Evolutionary conservation across 2,329 filamentous ascomycete species (phyloP).

Genomic region (Talaromyces sp.): DNA sequence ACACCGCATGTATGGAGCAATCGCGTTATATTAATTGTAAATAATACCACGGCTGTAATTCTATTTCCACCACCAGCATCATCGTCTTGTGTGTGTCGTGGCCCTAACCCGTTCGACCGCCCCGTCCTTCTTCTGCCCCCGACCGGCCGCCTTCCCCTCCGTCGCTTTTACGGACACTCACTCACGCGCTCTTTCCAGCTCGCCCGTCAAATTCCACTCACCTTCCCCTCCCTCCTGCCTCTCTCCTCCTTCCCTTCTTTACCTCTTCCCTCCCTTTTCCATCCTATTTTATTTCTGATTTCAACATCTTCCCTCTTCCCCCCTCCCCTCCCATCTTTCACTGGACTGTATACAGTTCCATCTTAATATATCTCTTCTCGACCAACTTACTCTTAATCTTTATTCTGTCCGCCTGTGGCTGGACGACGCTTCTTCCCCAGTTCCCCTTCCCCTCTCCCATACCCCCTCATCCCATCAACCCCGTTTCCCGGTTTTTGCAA

Average conservation of each 20-base stretch:
- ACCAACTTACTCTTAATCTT: slow-evolving; percentile 19
- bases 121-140: slow-evolving; percentile 16
- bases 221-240: slow-evolving; percentile 23
- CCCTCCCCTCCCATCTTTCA: slow-evolving; percentile 21
- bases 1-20: neutral
- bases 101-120: slow-evolving; percentile 26
- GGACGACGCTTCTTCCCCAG: slow-evolving; percentile 32
- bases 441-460: slow-evolving; percentile 11
- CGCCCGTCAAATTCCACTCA: slow-evolving; percentile 22
- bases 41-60: neutral
- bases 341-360: slow-evolving; percentile 23
- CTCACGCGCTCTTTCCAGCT: slow-evolving; percentile 22
- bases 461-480: slow-evolving; percentile 22
- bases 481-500: slow-evolving; percentile 26
- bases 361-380: slow-evolving; percentile 20
- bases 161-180: slow-evolving; percentile 21
- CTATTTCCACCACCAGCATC: slow-evolving; percentile 3
- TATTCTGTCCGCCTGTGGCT: slow-evolving; percentile 41
- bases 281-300: slow-evolving; percentile 20
- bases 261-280: slow-evolving; percentile 24
- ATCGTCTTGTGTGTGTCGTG: slow-evolving; percentile 20
- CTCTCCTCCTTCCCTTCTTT: slow-evolving; percentile 24
- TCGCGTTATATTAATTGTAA: neutral
- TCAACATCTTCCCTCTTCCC: slow-evolving; percentile 24
- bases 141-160: slow-evolving; percentile 23